Percentiles rank a stretch among this genome's conserved stretches.
phyloP scores from a whole-genome alignment of 2,329 filamentous ascomycete species.

The Sclerotinia sclerotiorum region DNA sequence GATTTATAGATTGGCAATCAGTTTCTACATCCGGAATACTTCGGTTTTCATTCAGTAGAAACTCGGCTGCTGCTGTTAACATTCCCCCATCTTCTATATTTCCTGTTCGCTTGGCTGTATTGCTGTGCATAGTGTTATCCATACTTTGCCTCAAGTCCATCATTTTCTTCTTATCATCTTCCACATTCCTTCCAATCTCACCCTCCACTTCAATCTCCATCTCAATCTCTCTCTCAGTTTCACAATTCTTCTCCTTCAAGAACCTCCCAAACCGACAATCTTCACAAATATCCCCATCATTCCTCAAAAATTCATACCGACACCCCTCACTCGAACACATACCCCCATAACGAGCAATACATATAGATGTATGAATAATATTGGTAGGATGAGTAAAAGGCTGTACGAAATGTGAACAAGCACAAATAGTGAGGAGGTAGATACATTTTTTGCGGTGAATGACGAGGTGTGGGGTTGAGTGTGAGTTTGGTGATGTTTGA shows the following conservation, averaged over 20 bases:
- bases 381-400: slow-evolving; percentile 4
- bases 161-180: no score
- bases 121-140: background rate
- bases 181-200: background rate
- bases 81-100: fast-evolving
- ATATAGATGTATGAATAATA: background rate
- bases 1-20: fast-evolving
- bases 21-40: background rate
- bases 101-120: no score
- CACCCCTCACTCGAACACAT: slow-evolving; percentile 3
- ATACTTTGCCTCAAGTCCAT: fast-evolving
- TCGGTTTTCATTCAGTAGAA: background rate
- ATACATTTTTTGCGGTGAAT: background rate
- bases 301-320: background rate
- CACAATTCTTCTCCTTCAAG: no score
- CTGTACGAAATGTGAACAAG: background rate
- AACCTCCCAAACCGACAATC: background rate
- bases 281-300: background rate
- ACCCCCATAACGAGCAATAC: background rate
- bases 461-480: background rate
- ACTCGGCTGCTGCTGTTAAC: no score
- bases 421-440: background rate
- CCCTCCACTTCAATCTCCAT: no score
- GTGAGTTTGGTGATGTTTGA: background rate
- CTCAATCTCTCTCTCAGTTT: background rate